Conservation (phyloP, 169 alveolate species). For the Plasmodium inui region DNA sequence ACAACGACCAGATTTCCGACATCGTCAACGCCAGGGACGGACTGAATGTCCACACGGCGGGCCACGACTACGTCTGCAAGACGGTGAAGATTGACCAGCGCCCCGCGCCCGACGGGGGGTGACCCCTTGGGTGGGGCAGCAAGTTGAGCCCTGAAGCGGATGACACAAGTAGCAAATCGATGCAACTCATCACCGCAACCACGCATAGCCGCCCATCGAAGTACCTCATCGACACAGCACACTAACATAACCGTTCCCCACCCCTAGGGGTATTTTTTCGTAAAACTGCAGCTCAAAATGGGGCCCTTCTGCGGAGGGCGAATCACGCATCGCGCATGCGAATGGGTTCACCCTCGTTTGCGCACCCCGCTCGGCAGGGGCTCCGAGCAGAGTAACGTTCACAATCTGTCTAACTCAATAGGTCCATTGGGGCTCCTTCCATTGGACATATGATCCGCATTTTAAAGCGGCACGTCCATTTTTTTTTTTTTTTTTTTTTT, state of each 20-base stretch:
- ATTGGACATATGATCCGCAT: background rate
- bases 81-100: constrained; percentile 58
- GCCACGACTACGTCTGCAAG: constrained; percentile 45
- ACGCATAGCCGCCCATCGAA: too few species aligned
- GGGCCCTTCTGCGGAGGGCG: background rate
- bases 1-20: constrained; percentile 34
- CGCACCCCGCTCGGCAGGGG: background rate
- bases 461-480: background rate
- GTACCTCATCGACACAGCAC: background rate
- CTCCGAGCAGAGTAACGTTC: background rate
- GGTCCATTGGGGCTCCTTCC: background rate
- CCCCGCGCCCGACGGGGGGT: background rate
- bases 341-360: background rate
- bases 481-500: constrained; percentile 2
- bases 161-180: background rate
- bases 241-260: background rate
- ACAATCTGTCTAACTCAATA: background rate
- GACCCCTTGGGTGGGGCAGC: background rate
- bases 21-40: constrained; percentile 44
- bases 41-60: constrained; percentile 47
- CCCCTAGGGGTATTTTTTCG: background rate
- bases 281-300: background rate
- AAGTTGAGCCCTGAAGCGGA: too few species aligned
- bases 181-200: background rate
- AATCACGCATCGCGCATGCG: background rate